A percentile compares a stretch with the other conserved stretches of the same genome.
These are phyloP conservation scores for Nemophila menziesii DNA, from an alignment of 257 asterid genomes.

Conservation along the genomic window DNA sequence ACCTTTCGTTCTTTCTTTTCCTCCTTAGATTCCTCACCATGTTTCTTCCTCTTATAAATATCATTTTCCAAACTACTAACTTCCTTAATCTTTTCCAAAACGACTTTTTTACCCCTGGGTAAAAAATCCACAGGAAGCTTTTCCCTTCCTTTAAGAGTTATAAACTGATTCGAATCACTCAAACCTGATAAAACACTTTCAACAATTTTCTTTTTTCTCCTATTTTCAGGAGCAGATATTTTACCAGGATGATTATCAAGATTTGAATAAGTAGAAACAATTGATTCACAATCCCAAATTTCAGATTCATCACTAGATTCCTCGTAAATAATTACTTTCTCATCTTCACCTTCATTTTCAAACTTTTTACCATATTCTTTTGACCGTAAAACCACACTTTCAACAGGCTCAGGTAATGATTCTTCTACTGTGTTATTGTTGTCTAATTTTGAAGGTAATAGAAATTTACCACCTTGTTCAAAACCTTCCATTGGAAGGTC, in stretches of 20 bases:
- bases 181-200: slow-evolving; percentile 37
- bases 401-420: slow-evolving; percentile 43
- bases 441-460: slow-evolving; percentile 16
- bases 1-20: slow-evolving; percentile 98
- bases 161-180: slow-evolving; percentile 26
- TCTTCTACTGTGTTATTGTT: slow-evolving; percentile 21
- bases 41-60: slow-evolving; percentile 40
- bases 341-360: slow-evolving; percentile 36
- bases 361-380: slow-evolving; percentile 67
- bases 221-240: slow-evolving; percentile 62
- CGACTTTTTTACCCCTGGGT: slow-evolving; percentile 41
- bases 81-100: slow-evolving; percentile 33
- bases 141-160: slow-evolving; percentile 72
- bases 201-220: slow-evolving; percentile 63
- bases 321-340: slow-evolving; percentile 37
- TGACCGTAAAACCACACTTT: slow-evolving; percentile 52
- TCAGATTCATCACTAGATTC: slow-evolving; percentile 82
- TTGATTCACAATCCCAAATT: slow-evolving; percentile 89
- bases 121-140: slow-evolving; percentile 70
- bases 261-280: slow-evolving; percentile 73
- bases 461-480: slow-evolving; percentile 3
- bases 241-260: slow-evolving; percentile 89
- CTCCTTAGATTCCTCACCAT: slow-evolving; percentile 72
- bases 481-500: no score
- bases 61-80: slow-evolving; percentile 25